A percentile compares a stretch with the other conserved stretches of the same genome.
phyloP scores from a whole-genome alignment of 139 green algal species.

The Chlamydomonas sphaeroides region DNA sequence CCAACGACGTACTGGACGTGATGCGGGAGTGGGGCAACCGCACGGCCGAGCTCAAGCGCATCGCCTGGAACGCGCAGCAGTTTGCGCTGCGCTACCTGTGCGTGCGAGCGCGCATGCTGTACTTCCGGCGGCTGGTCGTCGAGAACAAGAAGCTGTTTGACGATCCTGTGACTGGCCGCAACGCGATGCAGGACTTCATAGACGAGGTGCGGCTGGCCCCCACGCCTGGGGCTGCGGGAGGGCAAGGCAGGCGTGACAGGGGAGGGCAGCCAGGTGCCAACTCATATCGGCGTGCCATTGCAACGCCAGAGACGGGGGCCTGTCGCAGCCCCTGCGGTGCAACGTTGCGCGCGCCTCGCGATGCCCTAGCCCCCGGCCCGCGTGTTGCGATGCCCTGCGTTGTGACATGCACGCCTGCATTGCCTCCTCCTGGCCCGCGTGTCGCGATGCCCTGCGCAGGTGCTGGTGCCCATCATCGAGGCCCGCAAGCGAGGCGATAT shows the following conservation, averaged over 20 bases:
- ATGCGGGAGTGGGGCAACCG: not conserved
- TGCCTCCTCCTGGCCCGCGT: too few species aligned
- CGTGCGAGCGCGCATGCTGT: slow-evolving; percentile 6
- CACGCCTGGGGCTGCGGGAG: too few species aligned
- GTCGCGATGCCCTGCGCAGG: not conserved
- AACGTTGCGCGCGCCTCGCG: too few species aligned
- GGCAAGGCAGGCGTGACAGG: too few species aligned
- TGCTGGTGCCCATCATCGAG: not conserved
- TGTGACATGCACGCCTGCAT: too few species aligned
- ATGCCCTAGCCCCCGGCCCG: too few species aligned
- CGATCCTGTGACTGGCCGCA: not conserved
- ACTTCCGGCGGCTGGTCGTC: not conserved
- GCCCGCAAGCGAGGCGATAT: not conserved
- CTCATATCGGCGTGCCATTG: too few species aligned
- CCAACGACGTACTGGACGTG: slow-evolving; percentile 9
- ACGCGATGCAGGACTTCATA: not conserved
- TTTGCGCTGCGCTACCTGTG: slow-evolving; percentile 3
- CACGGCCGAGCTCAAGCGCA: not conserved
- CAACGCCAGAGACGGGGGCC: too few species aligned
- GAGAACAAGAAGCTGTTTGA: not conserved
- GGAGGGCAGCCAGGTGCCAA: too few species aligned
- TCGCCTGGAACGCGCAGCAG: slow-evolving; percentile 5
- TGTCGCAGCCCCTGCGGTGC: too few species aligned
- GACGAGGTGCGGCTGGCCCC: too few species aligned
- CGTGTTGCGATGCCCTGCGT: too few species aligned